Evolutionary conservation across 83 land plant species (phyloP), one percentile per base, ranked within the genome.

Genomic region (Picea abies): DNA sequence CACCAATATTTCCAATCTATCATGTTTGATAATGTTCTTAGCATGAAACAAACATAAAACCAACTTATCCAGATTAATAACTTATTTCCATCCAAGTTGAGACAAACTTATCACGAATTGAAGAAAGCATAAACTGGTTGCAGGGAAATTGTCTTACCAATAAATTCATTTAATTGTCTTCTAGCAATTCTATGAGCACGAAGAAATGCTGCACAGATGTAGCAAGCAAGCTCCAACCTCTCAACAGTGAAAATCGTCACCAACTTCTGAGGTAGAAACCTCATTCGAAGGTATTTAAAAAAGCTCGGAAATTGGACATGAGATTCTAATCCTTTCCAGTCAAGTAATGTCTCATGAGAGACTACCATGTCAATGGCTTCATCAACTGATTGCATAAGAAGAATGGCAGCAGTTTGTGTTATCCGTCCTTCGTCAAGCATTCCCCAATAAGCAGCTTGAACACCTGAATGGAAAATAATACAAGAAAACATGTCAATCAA

Each of bases 331-430:
- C 91, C 94, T 60, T 90, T 88, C 99, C 99, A 98, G 78, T 98
- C 99, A 63, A 83, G 83, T 26, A 98, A 80, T 72, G 81, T 84
- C 63, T 87, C 85, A 76, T 83, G 71, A 63, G 92, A 81, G 9
- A 60, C 70, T 49, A 93, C 92, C 83, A 80, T 26, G 84, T 98
- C 99, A 58, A 98, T 81, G 22, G 99, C 99, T 80, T 94, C 99
- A 84, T 98, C 99, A 62, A 98, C 97, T 25, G 99, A 98, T 76
- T 89, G 94, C 97, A 98, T 98, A 78, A 98, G 83, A 29, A 98
- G 61, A 84, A 86, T 88, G 47, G 95, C 96, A 65, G 92, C 89
- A 66, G 85, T 84, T 76, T 92, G 93, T 10, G 89, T 88, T 80
- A 98, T 91, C 81, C 97, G 89, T 61, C 99, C 95, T 77, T 96